These are phyloP conservation scores for Cercospora janseana DNA, from an alignment of 2,329 filamentous ascomycete genomes.

Conservation along the genomic window DNA sequence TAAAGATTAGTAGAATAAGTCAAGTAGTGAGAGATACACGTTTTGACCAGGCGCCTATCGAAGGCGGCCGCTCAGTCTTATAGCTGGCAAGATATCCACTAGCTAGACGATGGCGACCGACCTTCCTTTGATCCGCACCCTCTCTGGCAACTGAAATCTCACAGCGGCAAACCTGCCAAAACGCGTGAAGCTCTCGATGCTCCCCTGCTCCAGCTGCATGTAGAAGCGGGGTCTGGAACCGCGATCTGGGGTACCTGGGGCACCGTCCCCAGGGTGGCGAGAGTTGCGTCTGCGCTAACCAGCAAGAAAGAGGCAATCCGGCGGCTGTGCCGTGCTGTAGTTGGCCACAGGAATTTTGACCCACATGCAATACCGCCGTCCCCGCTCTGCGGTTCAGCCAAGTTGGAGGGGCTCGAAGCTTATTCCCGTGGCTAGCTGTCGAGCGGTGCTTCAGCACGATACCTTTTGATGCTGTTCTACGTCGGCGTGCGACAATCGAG, in stretches of 20 bases:
- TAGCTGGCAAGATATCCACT: not conserved
- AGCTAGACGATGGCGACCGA: not conserved
- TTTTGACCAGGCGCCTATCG: not conserved
- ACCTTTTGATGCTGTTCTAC: too few relatives aligned
- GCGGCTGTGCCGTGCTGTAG: conserved; percentile 3
- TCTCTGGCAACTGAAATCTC: not conserved
- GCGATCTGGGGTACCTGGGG: conserved; percentile 13
- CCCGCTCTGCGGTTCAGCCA: conserved; percentile 1
- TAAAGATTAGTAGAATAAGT: not conserved
- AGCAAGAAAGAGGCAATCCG: not conserved
- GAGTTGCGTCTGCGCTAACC: not conserved
- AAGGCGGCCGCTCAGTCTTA: too few relatives aligned
- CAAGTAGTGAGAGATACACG: not conserved
- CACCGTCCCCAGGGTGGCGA: not conserved
- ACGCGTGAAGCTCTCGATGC: not conserved
- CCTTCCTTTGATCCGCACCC: conserved; percentile 13
- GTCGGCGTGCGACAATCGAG: too few relatives aligned
- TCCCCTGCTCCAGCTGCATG: not conserved
- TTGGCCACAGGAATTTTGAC: not conserved
- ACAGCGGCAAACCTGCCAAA: conserved; percentile 13
- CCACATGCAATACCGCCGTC: not conserved
- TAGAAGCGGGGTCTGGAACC: conserved; percentile 8
- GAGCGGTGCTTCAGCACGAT: too few relatives aligned
- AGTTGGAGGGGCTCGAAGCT: too few relatives aligned
- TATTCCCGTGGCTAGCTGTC: too few relatives aligned